Base-by-base conservation (phyloP, 306 rosid species). In the Vigna nakashimae region DNA sequence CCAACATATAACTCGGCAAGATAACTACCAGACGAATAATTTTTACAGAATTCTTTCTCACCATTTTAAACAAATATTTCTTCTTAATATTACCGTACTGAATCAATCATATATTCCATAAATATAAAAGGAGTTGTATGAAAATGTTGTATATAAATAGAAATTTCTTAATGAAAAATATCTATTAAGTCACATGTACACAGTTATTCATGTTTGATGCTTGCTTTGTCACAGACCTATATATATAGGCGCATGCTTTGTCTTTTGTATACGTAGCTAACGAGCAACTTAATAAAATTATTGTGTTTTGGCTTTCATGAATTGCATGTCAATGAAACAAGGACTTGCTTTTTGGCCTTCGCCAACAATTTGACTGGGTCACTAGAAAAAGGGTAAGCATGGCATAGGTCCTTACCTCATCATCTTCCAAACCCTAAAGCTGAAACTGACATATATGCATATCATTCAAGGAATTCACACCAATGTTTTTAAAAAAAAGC, bases 361-460 rank as follows among this genome's bases (percentile, higher is more conserved):
- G 15, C 53, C 22, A 16, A 51, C 28, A 50, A 48, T 15, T 3
- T 64, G 60, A 53, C 56, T 73, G 60, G 69, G 50, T 65, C 22
- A 18, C 52, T 38, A 51, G 8, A 71, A 38, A 63, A 72, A 10
- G 65, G n/a, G n/a, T n/a, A n/a, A n/a, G n/a, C n/a, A n/a, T n/a
- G n/a, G n/a, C n/a, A n/a, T n/a, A n/a, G n/a, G 4, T 1, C 43
- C 43, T 9, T 38, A 38, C 9, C 4, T 18, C 40, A 28, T 55
- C 62, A 36, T 63, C 36, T 51, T n/a, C 48, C 7, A 52, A 22
- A 9, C 9, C 4, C 48, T 7, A 52, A 22, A 10, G 6, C 4
- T 75, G 74, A 76, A 60, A 69, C 52, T 49, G 68, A 75, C 85
- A 53, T n/a, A 58, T 6, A 30, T 28, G 17, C 74, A 36, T 51